These are phyloP conservation scores for Claviceps pazoutovae DNA, from an alignment of 2,329 filamentous ascomycete species.

Conservation along the genomic window DNA sequence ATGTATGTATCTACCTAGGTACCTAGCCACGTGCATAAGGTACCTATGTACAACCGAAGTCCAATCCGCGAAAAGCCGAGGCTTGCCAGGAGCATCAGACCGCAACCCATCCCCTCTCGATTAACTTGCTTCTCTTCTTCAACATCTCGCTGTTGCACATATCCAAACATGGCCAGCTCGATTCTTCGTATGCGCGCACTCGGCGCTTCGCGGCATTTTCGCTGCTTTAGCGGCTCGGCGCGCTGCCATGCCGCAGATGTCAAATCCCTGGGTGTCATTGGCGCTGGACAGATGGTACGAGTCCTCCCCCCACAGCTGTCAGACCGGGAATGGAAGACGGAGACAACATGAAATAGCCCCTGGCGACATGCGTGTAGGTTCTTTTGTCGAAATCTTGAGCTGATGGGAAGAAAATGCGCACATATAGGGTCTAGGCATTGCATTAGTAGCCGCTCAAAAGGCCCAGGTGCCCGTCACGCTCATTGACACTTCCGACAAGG, in stretches of 20 bases:
- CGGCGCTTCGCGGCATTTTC: conserved; percentile 24
- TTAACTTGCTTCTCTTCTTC: background rate
- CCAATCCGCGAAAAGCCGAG: conserved; percentile 22
- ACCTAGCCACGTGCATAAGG: background rate
- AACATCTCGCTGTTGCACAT: conserved; percentile 1
- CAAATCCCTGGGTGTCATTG: conserved; percentile 79
- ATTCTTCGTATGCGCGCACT: conserved; percentile 24
- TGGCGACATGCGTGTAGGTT: background rate
- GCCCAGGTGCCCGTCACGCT: conserved; percentile 74
- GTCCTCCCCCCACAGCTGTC: conserved; percentile 12
- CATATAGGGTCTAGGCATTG: conserved; percentile 77
- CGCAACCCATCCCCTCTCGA: conserved; percentile 5
- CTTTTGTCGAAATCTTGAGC: background rate
- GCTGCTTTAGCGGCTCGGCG: conserved; percentile 58
- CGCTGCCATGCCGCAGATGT: conserved; percentile 53
- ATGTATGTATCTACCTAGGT: too few species aligned
- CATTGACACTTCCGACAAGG: conserved; percentile 70
- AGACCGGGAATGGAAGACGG: background rate
- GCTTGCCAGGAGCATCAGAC: conserved; percentile 22
- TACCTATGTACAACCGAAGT: background rate
- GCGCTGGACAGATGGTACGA: conserved; percentile 85
- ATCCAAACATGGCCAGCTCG: conserved; percentile 24
- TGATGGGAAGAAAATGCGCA: background rate
- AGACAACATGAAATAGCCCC: background rate
- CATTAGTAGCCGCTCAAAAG: conserved; percentile 77